Evolutionary conservation across 495 filamentous ascomycete species (phyloP), one percentile per base, ranked within the genome.

Genomic region (Penicilliopsis zonata): DNA sequence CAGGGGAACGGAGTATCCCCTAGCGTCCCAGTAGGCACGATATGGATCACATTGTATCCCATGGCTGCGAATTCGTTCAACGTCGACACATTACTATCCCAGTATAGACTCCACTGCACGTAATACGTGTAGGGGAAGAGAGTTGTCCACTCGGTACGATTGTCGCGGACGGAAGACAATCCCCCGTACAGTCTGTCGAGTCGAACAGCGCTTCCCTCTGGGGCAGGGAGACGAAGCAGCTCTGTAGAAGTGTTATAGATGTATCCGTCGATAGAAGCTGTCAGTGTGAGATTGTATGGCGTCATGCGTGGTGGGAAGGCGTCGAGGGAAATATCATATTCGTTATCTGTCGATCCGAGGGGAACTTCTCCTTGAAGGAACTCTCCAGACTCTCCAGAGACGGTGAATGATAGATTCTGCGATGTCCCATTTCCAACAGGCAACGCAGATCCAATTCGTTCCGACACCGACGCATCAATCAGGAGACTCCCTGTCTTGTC

Each of bases 41-140:
- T 54, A 39, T 74, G 68, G 36, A 72, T 61, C 6, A 69, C 64
- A 24, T 70, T 69, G 46, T 65, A 74, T 9, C 68, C 69, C 28
- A 69, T 61, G 22, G 50, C 46, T 31, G 63, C 55, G 42, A 78
- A 66, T 48, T 27, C 67, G 42, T 17, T 52, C 0, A 46, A 32
- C 7, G 40, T 48, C 30, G 16, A 27, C 9, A 38, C 13, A 4
- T 30, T 50, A 6, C 54, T 57, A 30, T 57, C 49, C 16, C 59
- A 61, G 25, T 76, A 73, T 36, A 65, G 65, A 18, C 68, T 66
- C 38, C 74, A 77, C 22, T 64, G 60, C 0, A 69, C 66, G 48
- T 78, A 82, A 53, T 67, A 78, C 18, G 75, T 74, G 42, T 75
- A 78, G 10, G 78, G 73, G 13, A 82, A 52, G 12, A 81, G 36